Percentiles rank a stretch among this genome's conserved stretches.
phyloP scores from a whole-genome alignment of 1,284 basidiomycete genomes.

The Boletellus deceptivus region DNA sequence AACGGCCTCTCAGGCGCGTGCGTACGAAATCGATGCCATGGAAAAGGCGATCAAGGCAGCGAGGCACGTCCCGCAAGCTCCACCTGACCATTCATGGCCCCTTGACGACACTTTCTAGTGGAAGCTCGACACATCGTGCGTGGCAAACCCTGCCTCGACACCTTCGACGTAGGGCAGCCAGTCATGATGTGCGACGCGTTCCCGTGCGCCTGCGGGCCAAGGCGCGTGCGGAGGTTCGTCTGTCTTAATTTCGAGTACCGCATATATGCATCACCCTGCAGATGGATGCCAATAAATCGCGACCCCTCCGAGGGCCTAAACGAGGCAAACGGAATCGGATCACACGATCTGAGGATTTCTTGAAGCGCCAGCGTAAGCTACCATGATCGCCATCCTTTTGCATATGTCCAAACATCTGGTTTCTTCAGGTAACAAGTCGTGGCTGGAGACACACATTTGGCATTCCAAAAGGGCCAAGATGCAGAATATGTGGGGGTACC shows the following conservation, averaged over 20 bases:
- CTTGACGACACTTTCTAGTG: slow-evolving; percentile 33
- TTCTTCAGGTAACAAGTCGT: slow-evolving; percentile 68
- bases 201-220: slow-evolving; percentile 76
- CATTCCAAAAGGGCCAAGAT: slow-evolving; percentile 94
- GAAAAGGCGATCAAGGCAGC: slow-evolving; percentile 79
- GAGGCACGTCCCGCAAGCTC: slow-evolving; percentile 44
- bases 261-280: slow-evolving; percentile 32
- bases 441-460: slow-evolving; percentile 94
- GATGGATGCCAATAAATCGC: slow-evolving; percentile 77
- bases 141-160: slow-evolving; percentile 92
- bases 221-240: slow-evolving; percentile 74
- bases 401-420: neutral
- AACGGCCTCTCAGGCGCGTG: slow-evolving; percentile 57
- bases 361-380: slow-evolving; percentile 64
- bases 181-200: slow-evolving; percentile 89
- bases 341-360: slow-evolving; percentile 51
- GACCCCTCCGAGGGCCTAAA: slow-evolving; percentile 52
- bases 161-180: slow-evolving; percentile 85
- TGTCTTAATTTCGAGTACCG: neutral
- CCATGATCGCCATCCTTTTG: neutral
- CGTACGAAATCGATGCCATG: slow-evolving; percentile 88
- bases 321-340: slow-evolving; percentile 54
- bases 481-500: slow-evolving; percentile 86
- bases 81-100: neutral
- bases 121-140: slow-evolving; percentile 70